Conservation (phyloP, 495 filamentous ascomycete genomes). For the Lepraria neglecta region DNA sequence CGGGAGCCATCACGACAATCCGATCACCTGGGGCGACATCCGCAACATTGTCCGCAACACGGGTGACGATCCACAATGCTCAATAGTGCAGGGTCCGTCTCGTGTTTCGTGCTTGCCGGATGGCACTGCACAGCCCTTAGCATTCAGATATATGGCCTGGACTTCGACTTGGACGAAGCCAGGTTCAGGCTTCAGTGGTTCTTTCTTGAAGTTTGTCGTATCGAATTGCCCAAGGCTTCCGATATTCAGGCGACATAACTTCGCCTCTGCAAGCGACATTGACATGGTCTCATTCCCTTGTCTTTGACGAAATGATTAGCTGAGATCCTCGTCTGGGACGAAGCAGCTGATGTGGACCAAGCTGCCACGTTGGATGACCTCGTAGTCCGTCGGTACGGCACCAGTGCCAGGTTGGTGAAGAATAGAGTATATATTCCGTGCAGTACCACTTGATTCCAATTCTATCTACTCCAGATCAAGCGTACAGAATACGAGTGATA, state of each 20-base stretch:
- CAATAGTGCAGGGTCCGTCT: constrained; percentile 5
- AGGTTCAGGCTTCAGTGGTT: not conserved
- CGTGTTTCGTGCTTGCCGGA: constrained; percentile 14
- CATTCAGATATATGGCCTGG: constrained; percentile 17
- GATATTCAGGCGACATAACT: constrained; percentile 21
- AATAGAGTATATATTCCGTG: constrained; percentile 4
- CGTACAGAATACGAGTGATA: constrained; percentile 31
- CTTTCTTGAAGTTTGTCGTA: constrained; percentile 12
- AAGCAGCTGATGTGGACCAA: constrained; percentile 32
- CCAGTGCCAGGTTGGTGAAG: constrained; percentile 9
- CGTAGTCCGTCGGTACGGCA: constrained; percentile 19
- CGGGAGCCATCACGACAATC: constrained; percentile 21
- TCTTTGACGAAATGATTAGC: constrained; percentile 26
- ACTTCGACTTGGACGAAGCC: constrained; percentile 8
- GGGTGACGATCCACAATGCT: constrained; percentile 18
- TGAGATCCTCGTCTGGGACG: constrained; percentile 25
- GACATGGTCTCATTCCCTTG: constrained; percentile 15
- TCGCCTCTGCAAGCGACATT: constrained; percentile 17
- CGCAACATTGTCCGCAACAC: constrained; percentile 2
- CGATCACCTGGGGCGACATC: constrained; percentile 18
- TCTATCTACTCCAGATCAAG: constrained; percentile 27
- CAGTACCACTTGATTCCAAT: constrained; percentile 6
- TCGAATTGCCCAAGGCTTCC: constrained; percentile 22
- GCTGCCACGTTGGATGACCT: constrained; percentile 24
- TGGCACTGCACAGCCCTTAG: constrained; percentile 6